phyloP scores from a whole-genome alignment of 2,329 filamentous ascomycete genomes.

The Beauveria caledonica region DNA sequence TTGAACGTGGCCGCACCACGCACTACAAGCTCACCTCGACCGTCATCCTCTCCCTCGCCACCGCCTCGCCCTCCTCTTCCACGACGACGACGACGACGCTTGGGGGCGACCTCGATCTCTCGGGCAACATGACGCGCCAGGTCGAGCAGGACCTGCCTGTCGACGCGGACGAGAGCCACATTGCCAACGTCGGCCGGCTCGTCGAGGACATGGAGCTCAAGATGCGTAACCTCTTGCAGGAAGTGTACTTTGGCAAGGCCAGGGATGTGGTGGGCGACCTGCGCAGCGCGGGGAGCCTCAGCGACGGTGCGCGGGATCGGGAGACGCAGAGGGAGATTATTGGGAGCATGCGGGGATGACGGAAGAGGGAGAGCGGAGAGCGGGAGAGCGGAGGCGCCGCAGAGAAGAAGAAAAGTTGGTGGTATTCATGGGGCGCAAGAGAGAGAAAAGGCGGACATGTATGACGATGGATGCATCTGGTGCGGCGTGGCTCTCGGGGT shows the following conservation, averaged over 20 bases:
- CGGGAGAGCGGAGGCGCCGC: too few species aligned
- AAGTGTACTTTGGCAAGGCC: constrained; percentile 98
- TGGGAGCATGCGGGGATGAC: constrained; percentile 41
- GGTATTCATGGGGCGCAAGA: neutral
- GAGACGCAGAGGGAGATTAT: constrained; percentile 88
- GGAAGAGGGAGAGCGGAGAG: neutral
- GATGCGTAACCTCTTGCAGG: constrained; percentile 96
- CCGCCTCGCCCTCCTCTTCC: constrained; percentile 24
- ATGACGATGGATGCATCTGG: neutral
- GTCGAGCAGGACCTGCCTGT: constrained; percentile 86
- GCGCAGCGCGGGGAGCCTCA: constrained; percentile 76
- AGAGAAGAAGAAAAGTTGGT: neutral
- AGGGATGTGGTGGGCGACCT: constrained; percentile 97
- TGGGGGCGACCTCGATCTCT: constrained; percentile 74
- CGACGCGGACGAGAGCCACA: constrained; percentile 85
- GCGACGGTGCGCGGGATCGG: constrained; percentile 74
- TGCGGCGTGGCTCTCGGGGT: neutral
- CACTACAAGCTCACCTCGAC: constrained; percentile 98
- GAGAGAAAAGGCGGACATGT: neutral
- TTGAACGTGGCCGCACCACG: constrained; percentile 80
- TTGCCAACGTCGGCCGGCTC: constrained; percentile 86
- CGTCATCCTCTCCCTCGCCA: constrained; percentile 82
- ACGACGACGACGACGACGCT: constrained; percentile 39
- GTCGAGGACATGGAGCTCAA: constrained; percentile 99
- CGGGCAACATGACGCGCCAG: constrained; percentile 96